phyloP scores from a whole-genome alignment of 208 protist species.

The Leishmania major region DNA sequence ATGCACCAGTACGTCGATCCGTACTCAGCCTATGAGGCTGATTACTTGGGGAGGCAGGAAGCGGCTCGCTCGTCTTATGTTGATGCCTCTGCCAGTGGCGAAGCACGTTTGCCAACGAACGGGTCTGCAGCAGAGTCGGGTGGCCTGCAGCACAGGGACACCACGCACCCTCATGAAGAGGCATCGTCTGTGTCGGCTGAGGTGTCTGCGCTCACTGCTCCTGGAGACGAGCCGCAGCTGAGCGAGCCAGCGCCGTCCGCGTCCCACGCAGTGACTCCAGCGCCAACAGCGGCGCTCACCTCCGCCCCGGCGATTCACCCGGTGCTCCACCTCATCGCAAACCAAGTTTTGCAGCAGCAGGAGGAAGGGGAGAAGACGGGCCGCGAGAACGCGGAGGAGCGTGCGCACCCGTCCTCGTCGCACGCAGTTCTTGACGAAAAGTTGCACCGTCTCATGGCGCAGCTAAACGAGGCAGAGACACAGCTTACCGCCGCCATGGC shows the following conservation, averaged over 20 bases:
- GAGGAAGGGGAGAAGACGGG: background rate
- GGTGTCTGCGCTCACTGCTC: conserved; percentile 27
- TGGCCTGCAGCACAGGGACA: conserved; percentile 15
- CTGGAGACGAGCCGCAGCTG: background rate
- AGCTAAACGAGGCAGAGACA: background rate
- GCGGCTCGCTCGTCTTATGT: background rate
- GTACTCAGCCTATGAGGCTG: conserved; percentile 24
- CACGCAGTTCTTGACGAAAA: background rate
- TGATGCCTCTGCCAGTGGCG: background rate
- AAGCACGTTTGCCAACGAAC: background rate
- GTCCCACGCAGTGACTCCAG: background rate
- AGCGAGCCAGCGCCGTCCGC: background rate
- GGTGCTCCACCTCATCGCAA: conserved; percentile 12
- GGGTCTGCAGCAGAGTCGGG: background rate
- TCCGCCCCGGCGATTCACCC: background rate
- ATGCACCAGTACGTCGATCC: conserved; percentile 23
- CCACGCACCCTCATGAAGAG: conserved; percentile 21
- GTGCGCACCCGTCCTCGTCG: background rate
- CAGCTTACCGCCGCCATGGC: conserved; percentile 27
- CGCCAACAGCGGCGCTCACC: background rate
- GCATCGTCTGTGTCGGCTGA: conserved; percentile 23
- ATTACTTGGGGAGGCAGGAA: background rate
- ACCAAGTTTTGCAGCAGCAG: background rate
- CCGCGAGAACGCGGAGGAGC: background rate
- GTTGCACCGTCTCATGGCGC: background rate